phyloP scores from a whole-genome alignment of 352 stramenopile genomes.

The Pythium phragmiticola region DNA sequence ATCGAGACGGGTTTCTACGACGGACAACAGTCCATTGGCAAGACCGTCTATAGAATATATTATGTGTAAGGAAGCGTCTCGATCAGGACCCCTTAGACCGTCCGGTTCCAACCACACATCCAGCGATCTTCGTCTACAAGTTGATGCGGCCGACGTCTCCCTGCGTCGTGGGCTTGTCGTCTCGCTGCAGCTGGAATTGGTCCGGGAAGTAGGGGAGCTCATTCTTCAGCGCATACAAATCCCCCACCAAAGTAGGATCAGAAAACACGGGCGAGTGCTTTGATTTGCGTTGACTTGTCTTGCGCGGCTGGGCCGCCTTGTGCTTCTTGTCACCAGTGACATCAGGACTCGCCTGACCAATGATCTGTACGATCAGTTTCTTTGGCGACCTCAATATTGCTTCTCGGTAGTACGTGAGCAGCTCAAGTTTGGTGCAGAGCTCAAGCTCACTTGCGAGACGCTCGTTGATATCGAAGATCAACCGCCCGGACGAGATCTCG shows the following conservation, averaged over 20 bases:
- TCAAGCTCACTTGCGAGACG: slow-evolving; percentile 71
- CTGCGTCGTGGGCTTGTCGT: slow-evolving; percentile 2
- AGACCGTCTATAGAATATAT: slow-evolving; percentile 93
- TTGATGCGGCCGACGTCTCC: background rate
- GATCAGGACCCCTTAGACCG: no score
- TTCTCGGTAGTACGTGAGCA: slow-evolving; percentile 55
- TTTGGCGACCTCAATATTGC: slow-evolving; percentile 64
- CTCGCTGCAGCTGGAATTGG: slow-evolving; percentile 25
- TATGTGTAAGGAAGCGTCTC: slow-evolving; percentile 64
- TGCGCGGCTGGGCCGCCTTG: slow-evolving; percentile 21
- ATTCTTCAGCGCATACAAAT: slow-evolving; percentile 68
- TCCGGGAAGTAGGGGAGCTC: slow-evolving; percentile 53
- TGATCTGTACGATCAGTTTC: slow-evolving; percentile 70
- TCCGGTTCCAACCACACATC: background rate
- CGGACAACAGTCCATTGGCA: slow-evolving; percentile 81
- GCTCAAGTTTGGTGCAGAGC: slow-evolving; percentile 61
- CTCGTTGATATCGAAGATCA: slow-evolving; percentile 73
- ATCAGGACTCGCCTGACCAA: slow-evolving; percentile 37
- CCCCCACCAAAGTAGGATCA: slow-evolving; percentile 25
- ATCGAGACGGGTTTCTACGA: slow-evolving; percentile 97
- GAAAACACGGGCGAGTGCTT: slow-evolving; percentile 15
- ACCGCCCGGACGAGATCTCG: slow-evolving; percentile 70
- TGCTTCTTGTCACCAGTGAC: slow-evolving; percentile 25
- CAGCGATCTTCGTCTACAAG: slow-evolving; percentile 10
- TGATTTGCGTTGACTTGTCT: slow-evolving; percentile 29